Evolutionary conservation across 148 eudicot genomes (phyloP), one percentile per base, ranked within the genome.

Genomic region (Nepenthes mirabilis): DNA sequence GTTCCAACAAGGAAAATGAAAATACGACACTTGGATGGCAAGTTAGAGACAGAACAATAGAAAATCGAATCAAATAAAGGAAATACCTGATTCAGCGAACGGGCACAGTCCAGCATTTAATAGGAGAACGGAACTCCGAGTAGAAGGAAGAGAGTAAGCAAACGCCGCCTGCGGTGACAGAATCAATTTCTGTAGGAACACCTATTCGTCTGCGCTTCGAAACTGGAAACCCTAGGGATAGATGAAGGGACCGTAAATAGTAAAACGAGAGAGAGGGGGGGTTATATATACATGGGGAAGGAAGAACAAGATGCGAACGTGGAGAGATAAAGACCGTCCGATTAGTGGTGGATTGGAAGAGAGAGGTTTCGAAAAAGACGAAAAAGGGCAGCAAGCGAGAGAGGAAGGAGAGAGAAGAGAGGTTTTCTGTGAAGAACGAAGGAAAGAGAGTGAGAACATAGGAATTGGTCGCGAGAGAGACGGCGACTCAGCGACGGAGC

Each of bases 191-290:
- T 8, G 23, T 2, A 3, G 60, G 13, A 58, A 0, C 43, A 9
- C 12, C 12, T 11, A 51, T 6, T 52, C 3, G 10, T 13, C 32
- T 14, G 2, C 33, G 35, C 33, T 35, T 11, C 52, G 57, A 37
- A 59, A 23, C 23, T 23, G 23, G 23, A 23, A 82, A 82, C 84
- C 82, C 87, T 77, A 77, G 77, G 75, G 59, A 57, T 23, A 23
- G 23, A 23, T 43, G 63, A 55, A 60, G 57, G 54, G 60, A 56
- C 50, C 47, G 66, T 9, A 61, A 69, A 23, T 23, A 23, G 23
- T 23, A 23, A 23, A 23, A 23, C 23, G 23, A 60, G 72, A 56
- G 32, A 33, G 33, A 50, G 9, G 37, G 68, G 67, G 60, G 9
- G 47, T 56, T 65, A 65, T 55, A 45, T 66, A 55, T 48, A 65